Percentiles rank a stretch among this genome's conserved stretches.
Conservation (phyloP, 768 basidiomycete genomes). For the Tricholoma sp. region DNA sequence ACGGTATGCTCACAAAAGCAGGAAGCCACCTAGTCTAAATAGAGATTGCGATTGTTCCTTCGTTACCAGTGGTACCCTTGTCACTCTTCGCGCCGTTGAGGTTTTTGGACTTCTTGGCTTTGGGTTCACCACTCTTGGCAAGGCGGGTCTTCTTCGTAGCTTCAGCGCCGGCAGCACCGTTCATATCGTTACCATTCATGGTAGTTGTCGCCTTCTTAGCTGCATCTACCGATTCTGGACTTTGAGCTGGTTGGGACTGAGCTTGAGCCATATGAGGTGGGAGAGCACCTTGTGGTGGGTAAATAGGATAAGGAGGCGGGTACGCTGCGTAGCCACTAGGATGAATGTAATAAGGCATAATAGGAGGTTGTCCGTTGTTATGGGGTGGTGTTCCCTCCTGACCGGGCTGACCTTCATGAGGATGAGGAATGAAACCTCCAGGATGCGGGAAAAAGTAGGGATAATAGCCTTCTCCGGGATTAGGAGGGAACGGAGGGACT, state of each 20-base stretch:
- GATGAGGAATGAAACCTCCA: conserved; percentile 25
- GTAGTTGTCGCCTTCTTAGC: conserved; percentile 16
- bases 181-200: conserved; percentile 3
- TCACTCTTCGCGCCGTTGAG: conserved; percentile 3
- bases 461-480: conserved; percentile 33
- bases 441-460: conserved; percentile 32
- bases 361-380: conserved; percentile 29
- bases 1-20: background rate
- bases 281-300: conserved; percentile 21
- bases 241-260: conserved; percentile 12
- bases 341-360: conserved; percentile 35
- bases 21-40: background rate
- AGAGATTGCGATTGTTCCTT: background rate
- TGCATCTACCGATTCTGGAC: conserved; percentile 12
- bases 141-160: conserved; percentile 21
- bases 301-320: conserved; percentile 32
- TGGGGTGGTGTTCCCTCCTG: conserved; percentile 11
- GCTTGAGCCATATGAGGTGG: conserved; percentile 11
- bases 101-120: conserved; percentile 25
- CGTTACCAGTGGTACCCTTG: background rate
- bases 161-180: conserved; percentile 9
- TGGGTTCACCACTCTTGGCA: conserved; percentile 25
- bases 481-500: conserved; percentile 22
- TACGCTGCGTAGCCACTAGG: conserved; percentile 30
- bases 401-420: conserved; percentile 28